A percentile compares a stretch with the other conserved stretches of the same genome.
Conservation (phyloP, 805 yeast species). For the Wickerhamomyces hampshirensis region DNA sequence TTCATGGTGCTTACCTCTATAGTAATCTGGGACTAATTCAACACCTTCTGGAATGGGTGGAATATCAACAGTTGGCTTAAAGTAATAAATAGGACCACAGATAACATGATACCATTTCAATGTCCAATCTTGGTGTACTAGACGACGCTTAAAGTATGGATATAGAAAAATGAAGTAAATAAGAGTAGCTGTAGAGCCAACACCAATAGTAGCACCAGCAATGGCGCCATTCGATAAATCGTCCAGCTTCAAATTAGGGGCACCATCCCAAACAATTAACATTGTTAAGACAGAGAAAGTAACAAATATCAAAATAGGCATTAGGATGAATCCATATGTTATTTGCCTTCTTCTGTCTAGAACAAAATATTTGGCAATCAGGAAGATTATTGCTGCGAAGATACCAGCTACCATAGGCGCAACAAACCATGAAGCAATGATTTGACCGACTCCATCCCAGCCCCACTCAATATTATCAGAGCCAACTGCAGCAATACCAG, state of each 20-base stretch:
- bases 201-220: constrained; percentile 58
- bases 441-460: constrained; percentile 68
- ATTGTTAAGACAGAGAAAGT: constrained; percentile 63
- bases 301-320: constrained; percentile 56
- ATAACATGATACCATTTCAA: constrained; percentile 50
- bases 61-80: constrained; percentile 50
- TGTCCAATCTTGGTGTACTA: constrained; percentile 63
- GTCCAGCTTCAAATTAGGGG: constrained; percentile 59
- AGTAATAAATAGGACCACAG: constrained; percentile 52
- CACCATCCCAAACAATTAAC: constrained; percentile 79
- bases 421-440: constrained; percentile 76
- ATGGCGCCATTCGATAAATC: constrained; percentile 48
- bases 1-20: constrained; percentile 48
- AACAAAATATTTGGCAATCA: constrained; percentile 54
- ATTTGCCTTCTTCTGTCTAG: constrained; percentile 54
- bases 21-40: constrained; percentile 55
- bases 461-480: constrained; percentile 63
- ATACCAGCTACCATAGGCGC: constrained; percentile 69
- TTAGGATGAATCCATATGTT: constrained; percentile 50
- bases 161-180: constrained; percentile 49
- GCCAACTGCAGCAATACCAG: constrained; percentile 70
- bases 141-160: constrained; percentile 59
- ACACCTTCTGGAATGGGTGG: constrained; percentile 66
- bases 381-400: constrained; percentile 54
- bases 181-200: constrained; percentile 50